Evolutionary conservation across 768 basidiomycete genomes (phyloP).

Genomic region (Boletus edulis): DNA sequence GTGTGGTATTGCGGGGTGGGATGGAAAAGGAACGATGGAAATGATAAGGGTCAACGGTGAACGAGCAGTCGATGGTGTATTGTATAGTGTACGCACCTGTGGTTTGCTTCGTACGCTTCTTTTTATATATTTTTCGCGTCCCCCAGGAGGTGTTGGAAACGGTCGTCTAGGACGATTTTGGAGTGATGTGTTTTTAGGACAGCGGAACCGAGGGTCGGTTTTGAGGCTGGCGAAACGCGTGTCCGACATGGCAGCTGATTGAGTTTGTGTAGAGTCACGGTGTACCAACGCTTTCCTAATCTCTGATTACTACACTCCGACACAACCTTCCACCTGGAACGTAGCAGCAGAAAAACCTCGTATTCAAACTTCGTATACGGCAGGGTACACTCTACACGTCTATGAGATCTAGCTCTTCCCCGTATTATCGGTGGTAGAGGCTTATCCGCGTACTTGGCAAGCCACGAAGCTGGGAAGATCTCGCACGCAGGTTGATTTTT

Average conservation of each 20-base stretch:
- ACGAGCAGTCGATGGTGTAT: neutral
- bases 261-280: no score
- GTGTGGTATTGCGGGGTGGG: neutral
- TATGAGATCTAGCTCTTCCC: no score
- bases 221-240: constrained; percentile 84
- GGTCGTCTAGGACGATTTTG: constrained; percentile 88
- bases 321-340: no score
- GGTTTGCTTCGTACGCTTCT: constrained; percentile 29
- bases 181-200: constrained; percentile 73
- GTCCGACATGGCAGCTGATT: constrained; percentile 53
- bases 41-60: neutral
- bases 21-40: neutral
- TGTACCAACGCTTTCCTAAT: no score
- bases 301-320: no score
- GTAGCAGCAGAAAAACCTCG: no score
- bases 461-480: no score
- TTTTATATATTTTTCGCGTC: constrained; percentile 39
- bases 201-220: constrained; percentile 91
- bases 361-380: no score
- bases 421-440: no score
- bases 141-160: constrained; percentile 81
- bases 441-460: no score
- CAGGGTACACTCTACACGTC: no score
- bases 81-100: constrained; percentile 7
- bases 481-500: no score